Evolutionary conservation across 192 early-diverging fungal species (phyloP).

Genomic region (Paraglomus occultum): DNA sequence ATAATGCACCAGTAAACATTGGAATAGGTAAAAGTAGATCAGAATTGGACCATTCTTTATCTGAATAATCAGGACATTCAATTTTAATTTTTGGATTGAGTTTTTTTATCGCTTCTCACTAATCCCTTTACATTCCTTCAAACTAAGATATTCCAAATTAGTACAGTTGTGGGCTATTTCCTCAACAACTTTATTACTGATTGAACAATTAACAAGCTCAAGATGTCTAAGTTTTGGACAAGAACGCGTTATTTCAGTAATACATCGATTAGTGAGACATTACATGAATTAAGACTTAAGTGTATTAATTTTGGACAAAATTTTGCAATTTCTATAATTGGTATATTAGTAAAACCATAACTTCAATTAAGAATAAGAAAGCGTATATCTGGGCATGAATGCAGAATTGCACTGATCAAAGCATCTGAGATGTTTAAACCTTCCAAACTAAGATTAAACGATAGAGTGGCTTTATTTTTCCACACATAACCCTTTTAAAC

Average conservation of each 20-base stretch:
- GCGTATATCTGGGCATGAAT: conserved; percentile 22
- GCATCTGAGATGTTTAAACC: conserved; percentile 23
- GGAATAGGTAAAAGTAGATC: conserved; percentile 8
- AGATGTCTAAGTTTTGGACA: conserved; percentile 19
- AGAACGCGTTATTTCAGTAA: neutral
- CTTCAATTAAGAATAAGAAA: conserved; percentile 25
- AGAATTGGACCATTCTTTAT: conserved; percentile 3
- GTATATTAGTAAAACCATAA: conserved; percentile 19
- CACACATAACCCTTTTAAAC: neutral
- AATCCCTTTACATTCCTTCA: neutral
- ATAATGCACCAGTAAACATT: neutral
- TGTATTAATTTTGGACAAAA: neutral
- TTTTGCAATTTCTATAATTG: conserved; percentile 23
- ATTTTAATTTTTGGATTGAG: conserved; percentile 17
- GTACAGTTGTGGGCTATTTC: neutral
- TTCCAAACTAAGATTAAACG: conserved; percentile 2
- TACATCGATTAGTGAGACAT: conserved; percentile 21
- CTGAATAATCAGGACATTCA: conserved; percentile 11
- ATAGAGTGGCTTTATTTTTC: conserved; percentile 14
- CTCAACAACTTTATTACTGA: neutral
- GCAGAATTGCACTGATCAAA: conserved; percentile 23
- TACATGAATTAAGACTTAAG: conserved; percentile 13
- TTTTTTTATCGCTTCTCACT: conserved; percentile 17
- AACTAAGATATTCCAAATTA: conserved; percentile 7
- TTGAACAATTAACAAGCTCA: conserved; percentile 8